Evolutionary conservation across 2,329 filamentous ascomycete genomes (phyloP).

Genomic region (Botrytis porri): DNA sequence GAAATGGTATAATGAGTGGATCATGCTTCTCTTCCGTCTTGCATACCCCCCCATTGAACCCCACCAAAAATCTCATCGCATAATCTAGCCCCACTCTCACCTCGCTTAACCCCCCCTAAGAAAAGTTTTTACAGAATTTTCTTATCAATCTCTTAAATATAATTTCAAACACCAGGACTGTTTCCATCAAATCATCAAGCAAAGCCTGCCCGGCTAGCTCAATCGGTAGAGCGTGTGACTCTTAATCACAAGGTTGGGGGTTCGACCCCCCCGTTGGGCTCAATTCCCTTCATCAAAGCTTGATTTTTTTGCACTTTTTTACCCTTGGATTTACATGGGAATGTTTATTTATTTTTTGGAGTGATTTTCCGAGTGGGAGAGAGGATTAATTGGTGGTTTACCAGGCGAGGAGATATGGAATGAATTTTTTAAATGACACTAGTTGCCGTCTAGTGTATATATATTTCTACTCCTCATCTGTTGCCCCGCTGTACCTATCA

Average conservation of each 20-base stretch:
- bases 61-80: background rate
- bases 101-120: background rate
- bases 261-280: conserved; percentile 18
- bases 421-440: background rate
- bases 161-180: accelerated
- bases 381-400: background rate
- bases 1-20: background rate
- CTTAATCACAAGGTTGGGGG: conserved; percentile 26
- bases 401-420: background rate
- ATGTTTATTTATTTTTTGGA: background rate
- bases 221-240: conserved; percentile 39
- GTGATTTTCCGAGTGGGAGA: background rate
- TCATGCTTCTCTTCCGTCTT: background rate
- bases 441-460: background rate
- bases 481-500: background rate
- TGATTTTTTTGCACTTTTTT: background rate
- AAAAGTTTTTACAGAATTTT: conserved; percentile 1
- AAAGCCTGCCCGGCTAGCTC: conserved; percentile 33
- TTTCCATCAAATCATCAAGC: background rate
- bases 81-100: background rate
- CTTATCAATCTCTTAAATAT: background rate
- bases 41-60: background rate
- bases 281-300: background rate
- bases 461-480: background rate
- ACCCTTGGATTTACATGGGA: accelerated